phyloP scores from a whole-genome alignment of 495 filamentous ascomycete genomes.

The Aspergillus taichungensis region DNA sequence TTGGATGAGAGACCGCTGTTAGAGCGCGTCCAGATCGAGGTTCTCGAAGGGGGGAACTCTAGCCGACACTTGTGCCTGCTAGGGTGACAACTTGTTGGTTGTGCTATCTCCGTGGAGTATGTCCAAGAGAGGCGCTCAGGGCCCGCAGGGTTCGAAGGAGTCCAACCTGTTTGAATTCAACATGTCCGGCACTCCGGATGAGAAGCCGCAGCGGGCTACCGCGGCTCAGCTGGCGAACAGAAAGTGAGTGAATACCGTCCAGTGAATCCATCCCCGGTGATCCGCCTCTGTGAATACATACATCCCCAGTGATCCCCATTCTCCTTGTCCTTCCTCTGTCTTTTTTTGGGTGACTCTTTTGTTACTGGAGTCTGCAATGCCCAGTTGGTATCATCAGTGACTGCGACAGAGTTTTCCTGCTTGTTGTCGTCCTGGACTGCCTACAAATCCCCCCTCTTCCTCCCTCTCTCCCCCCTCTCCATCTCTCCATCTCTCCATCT shows the following conservation, averaged over 20 bases:
- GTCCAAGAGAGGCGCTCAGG: slow-evolving; percentile 31
- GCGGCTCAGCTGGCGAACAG: slow-evolving; percentile 44
- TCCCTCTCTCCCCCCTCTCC: background rate
- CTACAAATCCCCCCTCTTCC: background rate
- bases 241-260: slow-evolving; percentile 45
- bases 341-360: too few species aligned
- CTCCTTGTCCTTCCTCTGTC: too few species aligned
- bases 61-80: slow-evolving; percentile 1
- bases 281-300: slow-evolving; percentile 11
- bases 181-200: slow-evolving; percentile 36
- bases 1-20: slow-evolving; percentile 10
- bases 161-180: slow-evolving; percentile 20
- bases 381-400: too few species aligned
- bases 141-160: slow-evolving; percentile 29
- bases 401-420: background rate
- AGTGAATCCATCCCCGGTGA: slow-evolving; percentile 6
- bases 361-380: too few species aligned
- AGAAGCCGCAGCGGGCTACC: slow-evolving; percentile 40
- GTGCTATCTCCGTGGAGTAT: slow-evolving; percentile 14
- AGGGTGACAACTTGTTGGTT: background rate
- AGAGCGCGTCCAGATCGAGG: background rate
- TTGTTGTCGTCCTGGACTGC: slow-evolving; percentile 1
- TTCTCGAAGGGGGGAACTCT: slow-evolving; percentile 9
- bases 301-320: background rate
- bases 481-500: slow-evolving; percentile 1